Evolutionary conservation across 106 monocot species (phyloP), one percentile per base, ranked within the genome.

Genomic region (Dendrobium chrysotoxum): DNA sequence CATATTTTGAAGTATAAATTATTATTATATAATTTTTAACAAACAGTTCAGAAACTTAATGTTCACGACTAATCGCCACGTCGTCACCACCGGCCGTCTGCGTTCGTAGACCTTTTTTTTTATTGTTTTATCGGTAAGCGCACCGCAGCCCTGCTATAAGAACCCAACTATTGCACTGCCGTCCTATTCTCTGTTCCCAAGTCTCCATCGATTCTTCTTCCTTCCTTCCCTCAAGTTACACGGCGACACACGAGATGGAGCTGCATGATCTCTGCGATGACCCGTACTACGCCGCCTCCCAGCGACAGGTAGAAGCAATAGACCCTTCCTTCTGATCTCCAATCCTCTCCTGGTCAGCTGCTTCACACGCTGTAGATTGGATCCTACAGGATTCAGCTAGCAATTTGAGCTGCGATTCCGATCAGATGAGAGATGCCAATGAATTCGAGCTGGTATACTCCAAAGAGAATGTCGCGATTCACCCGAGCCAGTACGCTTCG

Each of bases 391-490:
- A 72, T 31, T 77, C 72, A 25, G 57, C 71, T 28, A 88, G 85
- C 79, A 73, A 82, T 18, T 58, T 68, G 76, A 75, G 88, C 73
- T 72, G 80, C 57, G 91, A 85, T 78, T 85, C 87, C 31, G 83
- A 20, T 16, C 76, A 30, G 23, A n/a, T 25, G 26, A 68, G 77
- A 55, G 84, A 84, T 31, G 15, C 76, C 53, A 78, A 72, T 70
- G 81, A 81, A 53, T 76, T 75, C 35, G 85, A 90, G 53, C 17
- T 75, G 39, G 40, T 75, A 7, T 75, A 75, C 21, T 79, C 57
- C 65, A 95, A 90, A 84, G 94, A 95, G 53, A 88, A 90, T 78
- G 92, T 95, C 41, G 83, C 94, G 18, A 90, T 95, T 68, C 94
- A 92, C 74, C 94, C 94, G 1, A 87, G 86, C 17, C 92, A 95